Base-by-base conservation (phyloP, 345 rosid genomes). In the Camelina laxa region DNA sequence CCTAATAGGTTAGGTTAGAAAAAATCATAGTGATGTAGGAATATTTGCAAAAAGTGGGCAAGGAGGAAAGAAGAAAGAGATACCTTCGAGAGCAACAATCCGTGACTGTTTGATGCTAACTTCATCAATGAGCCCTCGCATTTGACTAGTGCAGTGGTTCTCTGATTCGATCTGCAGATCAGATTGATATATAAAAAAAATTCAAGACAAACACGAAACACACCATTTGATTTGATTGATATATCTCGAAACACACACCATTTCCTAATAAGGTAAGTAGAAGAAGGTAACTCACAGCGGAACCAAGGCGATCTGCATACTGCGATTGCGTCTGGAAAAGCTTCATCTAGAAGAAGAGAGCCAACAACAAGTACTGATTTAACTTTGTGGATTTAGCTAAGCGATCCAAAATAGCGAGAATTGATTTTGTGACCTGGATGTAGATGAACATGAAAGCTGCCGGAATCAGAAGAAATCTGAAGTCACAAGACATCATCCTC, bases 21-120 rank as follows among this genome's bases (percentile, higher is more conserved):
- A 53, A 39, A 54, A 27, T 24, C 17, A 36, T 19, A 12, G 45
- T 12, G 49, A 38, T 15, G 15, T 55, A 76, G 1, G 49, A 69
- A 13, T 42, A 13, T 42, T 41, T 17, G 14, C 21, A 27, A 20
- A 22, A 41, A 62, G 57, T 39, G 0, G 0, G 51, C 8, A 50
- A 30, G 9, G 13, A 21, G 64, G 61, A 62, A 27, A 65, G 27
- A 24, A 24, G 6, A 44, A 33, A 53, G 13, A 10, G 62, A 60
- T 41, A 92, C 99, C 97, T 89, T 92, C 85, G 7, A 95, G 85
- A 41, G 87, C 79, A 51, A 95, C 81, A 81, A 95, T 88, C n/a
- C 69, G 82, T 1, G 86, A 84, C 64, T 91, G 98, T 66, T 87
- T 94, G 16, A 69, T 76, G 81, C 97, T 91, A 15, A 89, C 89